A percentile compares a stretch with the other conserved stretches of the same genome.
These are phyloP conservation scores for Chaetothyriales sp. DNA, from an alignment of 2,329 filamentous ascomycete genomes.

Conservation along the genomic window DNA sequence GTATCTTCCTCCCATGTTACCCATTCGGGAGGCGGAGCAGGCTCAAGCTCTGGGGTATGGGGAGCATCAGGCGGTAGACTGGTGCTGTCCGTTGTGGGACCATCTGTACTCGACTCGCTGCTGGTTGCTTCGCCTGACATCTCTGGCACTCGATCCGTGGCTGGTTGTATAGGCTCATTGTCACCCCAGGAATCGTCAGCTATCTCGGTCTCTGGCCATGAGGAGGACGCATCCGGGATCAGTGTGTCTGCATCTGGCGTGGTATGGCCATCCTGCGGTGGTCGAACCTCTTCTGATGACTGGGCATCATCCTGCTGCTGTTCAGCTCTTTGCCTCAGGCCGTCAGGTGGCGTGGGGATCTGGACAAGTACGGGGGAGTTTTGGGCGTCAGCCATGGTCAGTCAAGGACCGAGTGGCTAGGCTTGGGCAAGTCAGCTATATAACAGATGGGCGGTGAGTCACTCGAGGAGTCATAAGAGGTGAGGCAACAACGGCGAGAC, in stretches of 20 bases:
- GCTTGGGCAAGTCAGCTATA: neutral
- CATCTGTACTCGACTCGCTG: neutral
- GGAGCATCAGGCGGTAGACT: neutral
- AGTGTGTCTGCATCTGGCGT: neutral
- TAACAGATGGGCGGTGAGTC: neutral
- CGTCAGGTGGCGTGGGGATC: slow-evolving; percentile 11
- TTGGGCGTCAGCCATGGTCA: slow-evolving; percentile 12
- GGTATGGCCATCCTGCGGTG: neutral
- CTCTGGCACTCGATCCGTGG: neutral
- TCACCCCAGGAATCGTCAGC: neutral
- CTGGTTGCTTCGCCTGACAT: neutral
- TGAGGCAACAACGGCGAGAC: neutral
- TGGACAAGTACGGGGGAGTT: slow-evolving; percentile 13
- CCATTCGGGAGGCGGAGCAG: slow-evolving; percentile 28
- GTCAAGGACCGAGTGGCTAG: neutral
- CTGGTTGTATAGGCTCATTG: neutral
- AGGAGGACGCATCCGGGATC: neutral
- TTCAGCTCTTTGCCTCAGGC: neutral
- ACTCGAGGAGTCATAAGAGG: neutral
- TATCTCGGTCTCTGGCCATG: neutral
- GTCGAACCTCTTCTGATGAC: neutral
- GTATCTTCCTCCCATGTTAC: slow-evolving; percentile 41
- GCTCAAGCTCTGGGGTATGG: neutral
- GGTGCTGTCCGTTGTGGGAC: neutral
- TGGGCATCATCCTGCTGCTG: neutral